Evolutionary conservation across 2,329 filamentous ascomycete species (phyloP).

Genomic region (Beauveria sp.): DNA sequence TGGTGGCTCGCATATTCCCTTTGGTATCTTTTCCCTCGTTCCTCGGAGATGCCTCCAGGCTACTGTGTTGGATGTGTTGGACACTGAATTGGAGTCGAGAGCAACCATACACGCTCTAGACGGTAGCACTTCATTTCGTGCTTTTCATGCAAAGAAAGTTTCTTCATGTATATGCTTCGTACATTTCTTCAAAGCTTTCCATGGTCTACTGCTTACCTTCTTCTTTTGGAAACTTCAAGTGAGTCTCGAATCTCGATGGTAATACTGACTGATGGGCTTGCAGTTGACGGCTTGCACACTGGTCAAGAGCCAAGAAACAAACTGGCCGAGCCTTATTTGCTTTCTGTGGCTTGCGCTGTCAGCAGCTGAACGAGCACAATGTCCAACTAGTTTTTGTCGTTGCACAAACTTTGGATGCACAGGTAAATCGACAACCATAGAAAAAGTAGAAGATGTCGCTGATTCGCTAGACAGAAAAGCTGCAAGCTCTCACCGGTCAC

Average conservation of each 20-base stretch:
- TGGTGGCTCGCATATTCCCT: too few species aligned
- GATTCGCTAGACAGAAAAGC: not conserved
- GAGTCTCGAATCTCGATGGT: not conserved
- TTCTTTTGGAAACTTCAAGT: not conserved
- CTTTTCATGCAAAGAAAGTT: too few species aligned
- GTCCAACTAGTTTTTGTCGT: too few species aligned
- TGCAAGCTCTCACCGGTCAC: conserved; percentile 10
- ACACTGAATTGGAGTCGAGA: too few species aligned
- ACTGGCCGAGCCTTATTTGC: not conserved
- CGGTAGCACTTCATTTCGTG: too few species aligned
- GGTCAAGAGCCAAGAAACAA: not conserved
- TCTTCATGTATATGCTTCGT: not conserved
- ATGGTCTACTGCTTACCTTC: not conserved
- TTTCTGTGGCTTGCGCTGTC: not conserved
- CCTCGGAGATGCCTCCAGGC: too few species aligned
- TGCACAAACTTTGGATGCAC: not conserved
- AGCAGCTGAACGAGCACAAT: not conserved
- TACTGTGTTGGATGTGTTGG: too few species aligned
- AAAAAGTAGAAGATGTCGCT: not conserved
- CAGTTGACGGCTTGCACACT: not conserved
- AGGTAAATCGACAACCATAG: not conserved
- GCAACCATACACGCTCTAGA: too few species aligned
- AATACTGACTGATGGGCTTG: not conserved
- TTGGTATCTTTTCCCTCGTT: too few species aligned
- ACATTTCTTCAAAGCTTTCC: not conserved